phyloP scores from a whole-genome alignment of 495 filamentous ascomycete species.

The Alectoria sarmentosa region DNA sequence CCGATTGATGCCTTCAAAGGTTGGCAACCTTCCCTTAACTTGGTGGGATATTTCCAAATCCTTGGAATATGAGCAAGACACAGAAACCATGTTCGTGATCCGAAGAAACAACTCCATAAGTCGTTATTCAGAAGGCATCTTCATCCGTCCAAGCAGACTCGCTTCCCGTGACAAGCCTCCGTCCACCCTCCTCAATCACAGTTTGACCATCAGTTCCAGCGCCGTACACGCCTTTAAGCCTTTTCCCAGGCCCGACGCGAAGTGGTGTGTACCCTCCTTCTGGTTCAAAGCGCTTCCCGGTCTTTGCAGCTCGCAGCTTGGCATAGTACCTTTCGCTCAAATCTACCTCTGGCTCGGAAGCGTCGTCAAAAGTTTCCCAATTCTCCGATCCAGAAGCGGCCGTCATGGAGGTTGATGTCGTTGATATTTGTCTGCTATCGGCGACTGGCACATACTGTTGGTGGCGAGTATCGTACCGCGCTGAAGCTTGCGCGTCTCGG shows the following conservation, averaged over 20 bases:
- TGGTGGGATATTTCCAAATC: constrained; percentile 1
- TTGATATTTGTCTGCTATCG: constrained; percentile 62
- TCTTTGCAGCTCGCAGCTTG: constrained; percentile 57
- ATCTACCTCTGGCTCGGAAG: constrained; percentile 66
- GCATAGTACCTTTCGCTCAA: constrained; percentile 69
- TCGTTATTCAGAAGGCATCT: constrained; percentile 25
- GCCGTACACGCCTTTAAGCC: constrained; percentile 46
- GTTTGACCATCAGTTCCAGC: constrained; percentile 37
- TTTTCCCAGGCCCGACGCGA: constrained; percentile 42
- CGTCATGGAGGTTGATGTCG: constrained; percentile 56
- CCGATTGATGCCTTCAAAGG: neutral
- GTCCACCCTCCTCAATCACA: constrained; percentile 29
- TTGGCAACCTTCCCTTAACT: neutral
- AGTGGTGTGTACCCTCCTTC: constrained; percentile 46
- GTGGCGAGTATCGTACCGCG: constrained; percentile 29
- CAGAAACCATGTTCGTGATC: neutral
- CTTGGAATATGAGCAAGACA: constrained; percentile 11
- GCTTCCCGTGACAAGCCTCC: constrained; percentile 41
- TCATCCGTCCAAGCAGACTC: constrained; percentile 47
- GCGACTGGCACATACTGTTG: constrained; percentile 42
- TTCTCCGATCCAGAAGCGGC: constrained; percentile 77
- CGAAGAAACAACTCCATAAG: neutral
- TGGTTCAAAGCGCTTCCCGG: constrained; percentile 53
- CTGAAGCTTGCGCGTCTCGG: constrained; percentile 27
- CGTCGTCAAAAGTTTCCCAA: constrained; percentile 89